Base-by-base conservation (phyloP, 441 rosid genomes). In the Pelargonium australe region DNA sequence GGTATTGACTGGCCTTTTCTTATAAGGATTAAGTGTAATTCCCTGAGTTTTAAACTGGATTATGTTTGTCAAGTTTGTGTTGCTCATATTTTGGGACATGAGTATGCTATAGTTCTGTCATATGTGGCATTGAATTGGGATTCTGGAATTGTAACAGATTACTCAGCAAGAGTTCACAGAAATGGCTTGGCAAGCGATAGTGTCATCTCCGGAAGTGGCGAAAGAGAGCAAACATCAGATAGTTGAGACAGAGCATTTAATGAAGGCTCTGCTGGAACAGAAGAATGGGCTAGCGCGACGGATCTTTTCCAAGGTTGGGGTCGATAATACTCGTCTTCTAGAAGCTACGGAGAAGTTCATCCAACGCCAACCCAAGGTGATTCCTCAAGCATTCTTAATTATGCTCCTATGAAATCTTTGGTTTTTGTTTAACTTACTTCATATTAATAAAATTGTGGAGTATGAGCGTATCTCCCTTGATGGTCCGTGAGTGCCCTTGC, bases 131-230 rank as follows among this genome's bases (percentile, higher is more conserved):
- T 45, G 41, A 58, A 41, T 69, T 69, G 60, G 37, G 37, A 31
- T 31, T 31, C 5, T 64, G 40, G 40, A 74, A 74, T 16, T 53
- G 44, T 75, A 49, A 64, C 84, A 95, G 99, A 88, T 95, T 62
- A 84, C 95, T 4, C 99, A 92, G 68, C 95, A 92, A 77, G 98
- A 95, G 37, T 95, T 90, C 57, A 95, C 99, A 8, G 99, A 92
- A 31, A 89, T 95, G 98, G 99, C 98, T 19, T 95, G 98, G 98
- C 97, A 95, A 84, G 95, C 88, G 13, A 87, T 95, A 77, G 96
- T 92, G 68, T 90, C 92, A 2, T 95, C 94, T 0, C 97, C 96
- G 3, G 98, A 95, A 62, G 94, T 95, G 40, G 99, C 99, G 0
- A 95, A 87, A 31, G 97, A 88, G 79, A 88, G 92, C 65, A 95